phyloP scores from a whole-genome alignment of 768 basidiomycete species.

The Kwoniella dendrophila region DNA sequence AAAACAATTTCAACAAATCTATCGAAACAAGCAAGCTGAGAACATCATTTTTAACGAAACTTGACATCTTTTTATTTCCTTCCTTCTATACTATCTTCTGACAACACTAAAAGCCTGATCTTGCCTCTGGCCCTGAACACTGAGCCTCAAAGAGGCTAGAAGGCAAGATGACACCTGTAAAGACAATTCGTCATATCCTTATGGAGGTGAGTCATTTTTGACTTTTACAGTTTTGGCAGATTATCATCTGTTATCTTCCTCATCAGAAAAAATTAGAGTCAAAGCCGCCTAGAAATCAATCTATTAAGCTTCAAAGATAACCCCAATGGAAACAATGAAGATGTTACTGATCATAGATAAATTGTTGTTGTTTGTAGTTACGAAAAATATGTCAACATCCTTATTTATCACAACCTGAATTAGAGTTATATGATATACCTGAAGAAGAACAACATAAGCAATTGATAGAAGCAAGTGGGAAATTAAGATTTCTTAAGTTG shows the following conservation, averaged over 20 bases:
- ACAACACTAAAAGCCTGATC: not conserved
- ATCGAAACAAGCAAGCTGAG: too few relatives aligned
- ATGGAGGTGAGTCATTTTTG: conserved; percentile 44
- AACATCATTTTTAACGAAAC: too few relatives aligned
- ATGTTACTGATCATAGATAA: conserved; percentile 12
- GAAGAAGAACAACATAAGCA: conserved; percentile 70
- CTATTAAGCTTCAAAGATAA: too few relatives aligned
- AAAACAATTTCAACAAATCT: too few relatives aligned
- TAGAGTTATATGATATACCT: conserved; percentile 71
- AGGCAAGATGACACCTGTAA: conserved; percentile 36
- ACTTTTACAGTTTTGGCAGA: not conserved
- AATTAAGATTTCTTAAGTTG: conserved; percentile 73
- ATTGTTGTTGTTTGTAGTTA: conserved; percentile 27
- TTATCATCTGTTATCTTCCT: too few relatives aligned
- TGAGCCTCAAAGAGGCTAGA: not conserved
- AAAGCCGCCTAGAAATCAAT: too few relatives aligned
- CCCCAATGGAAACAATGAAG: not conserved
- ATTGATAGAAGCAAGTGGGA: conserved; percentile 80
- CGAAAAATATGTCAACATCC: conserved; percentile 70
- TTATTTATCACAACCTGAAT: conserved; percentile 75
- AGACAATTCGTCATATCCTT: conserved; percentile 42
- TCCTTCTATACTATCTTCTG: not conserved
- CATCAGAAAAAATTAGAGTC: too few relatives aligned
- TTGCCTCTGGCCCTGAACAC: conserved; percentile 9
- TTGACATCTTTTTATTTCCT: not conserved